A percentile compares a stretch with the other conserved stretches of the same genome.
Conservation (phyloP, 2,329 filamentous ascomycete species). For the Amphichorda felina region DNA sequence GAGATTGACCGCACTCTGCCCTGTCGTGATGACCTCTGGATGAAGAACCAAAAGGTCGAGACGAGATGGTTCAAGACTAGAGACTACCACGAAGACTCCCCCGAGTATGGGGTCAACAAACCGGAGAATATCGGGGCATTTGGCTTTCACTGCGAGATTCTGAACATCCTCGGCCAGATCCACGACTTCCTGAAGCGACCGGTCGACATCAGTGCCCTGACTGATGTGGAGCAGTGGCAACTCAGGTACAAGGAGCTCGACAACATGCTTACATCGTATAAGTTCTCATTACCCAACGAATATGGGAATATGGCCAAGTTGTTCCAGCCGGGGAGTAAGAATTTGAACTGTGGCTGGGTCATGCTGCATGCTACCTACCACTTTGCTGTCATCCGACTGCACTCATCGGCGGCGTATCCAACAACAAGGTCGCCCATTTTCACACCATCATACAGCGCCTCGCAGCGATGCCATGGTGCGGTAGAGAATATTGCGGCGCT, state of each 20-base stretch:
- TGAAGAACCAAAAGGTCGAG: conserved; percentile 72
- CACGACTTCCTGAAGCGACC: conserved; percentile 83
- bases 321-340: conserved; percentile 58
- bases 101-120: conserved; percentile 53
- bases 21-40: conserved; percentile 78
- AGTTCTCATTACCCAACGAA: conserved; percentile 69
- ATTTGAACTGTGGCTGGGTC: conserved; percentile 71
- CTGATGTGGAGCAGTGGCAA: conserved; percentile 86
- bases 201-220: conserved; percentile 73
- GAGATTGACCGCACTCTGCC: conserved; percentile 82
- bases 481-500: conserved; percentile 74
- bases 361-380: conserved; percentile 89
- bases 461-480: conserved; percentile 69
- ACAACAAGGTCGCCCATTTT: conserved; percentile 83
- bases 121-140: conserved; percentile 80
- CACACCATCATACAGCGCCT: conserved; percentile 76
- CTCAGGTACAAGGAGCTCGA: conserved; percentile 77
- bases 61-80: conserved; percentile 66
- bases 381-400: conserved; percentile 78
- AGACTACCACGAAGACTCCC: conserved; percentile 26
- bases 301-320: conserved; percentile 76
- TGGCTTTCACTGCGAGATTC: conserved; percentile 80
- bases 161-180: conserved; percentile 77
- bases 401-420: conserved; percentile 87
- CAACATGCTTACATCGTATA: conserved; percentile 68